A percentile compares a stretch with the other conserved stretches of the same genome.
Conservation (phyloP, 1,284 basidiomycete species). For the Ganoderma sinense region DNA sequence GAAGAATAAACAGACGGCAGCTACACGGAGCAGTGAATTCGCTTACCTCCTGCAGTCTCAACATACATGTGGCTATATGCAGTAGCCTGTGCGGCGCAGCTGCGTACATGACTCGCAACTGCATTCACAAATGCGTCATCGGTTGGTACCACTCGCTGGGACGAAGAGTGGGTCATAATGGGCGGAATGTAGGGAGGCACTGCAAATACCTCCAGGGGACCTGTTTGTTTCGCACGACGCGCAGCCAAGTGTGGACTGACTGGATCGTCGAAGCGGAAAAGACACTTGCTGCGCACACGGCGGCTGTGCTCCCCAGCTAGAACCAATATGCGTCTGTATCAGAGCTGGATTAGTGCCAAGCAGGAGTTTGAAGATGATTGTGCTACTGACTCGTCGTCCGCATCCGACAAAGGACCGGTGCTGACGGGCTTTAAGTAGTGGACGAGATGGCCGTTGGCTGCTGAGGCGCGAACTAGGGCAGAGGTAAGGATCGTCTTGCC, state of each 20-base stretch:
- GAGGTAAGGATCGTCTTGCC: slow-evolving; percentile 92
- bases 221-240: slow-evolving; percentile 57
- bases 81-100: slow-evolving; percentile 49
- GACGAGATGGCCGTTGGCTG: slow-evolving; percentile 55
- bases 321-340: slow-evolving; percentile 71
- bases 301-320: slow-evolving; percentile 54
- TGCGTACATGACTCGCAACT: slow-evolving; percentile 68
- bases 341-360: not conserved
- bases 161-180: not conserved
- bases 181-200: not conserved
- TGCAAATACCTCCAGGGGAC: slow-evolving; percentile 34
- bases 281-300: slow-evolving; percentile 71
- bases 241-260: slow-evolving; percentile 95
- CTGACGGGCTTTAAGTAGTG: slow-evolving; percentile 94
- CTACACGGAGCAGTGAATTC: too few species aligned
- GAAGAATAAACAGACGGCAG: not conserved
- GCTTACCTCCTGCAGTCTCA: slow-evolving; percentile 94
- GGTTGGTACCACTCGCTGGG: slow-evolving; percentile 47
- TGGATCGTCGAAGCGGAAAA: slow-evolving; percentile 88
- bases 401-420: slow-evolving; percentile 82
- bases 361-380: too few species aligned
- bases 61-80: slow-evolving; percentile 77
- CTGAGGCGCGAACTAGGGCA: slow-evolving; percentile 82
- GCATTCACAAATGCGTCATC: slow-evolving; percentile 77
- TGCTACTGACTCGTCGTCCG: slow-evolving; percentile 77